These are phyloP conservation scores for Mortierella sp. DNA, from an alignment of 371 early-diverging fungal genomes.

Conservation along the genomic window DNA sequence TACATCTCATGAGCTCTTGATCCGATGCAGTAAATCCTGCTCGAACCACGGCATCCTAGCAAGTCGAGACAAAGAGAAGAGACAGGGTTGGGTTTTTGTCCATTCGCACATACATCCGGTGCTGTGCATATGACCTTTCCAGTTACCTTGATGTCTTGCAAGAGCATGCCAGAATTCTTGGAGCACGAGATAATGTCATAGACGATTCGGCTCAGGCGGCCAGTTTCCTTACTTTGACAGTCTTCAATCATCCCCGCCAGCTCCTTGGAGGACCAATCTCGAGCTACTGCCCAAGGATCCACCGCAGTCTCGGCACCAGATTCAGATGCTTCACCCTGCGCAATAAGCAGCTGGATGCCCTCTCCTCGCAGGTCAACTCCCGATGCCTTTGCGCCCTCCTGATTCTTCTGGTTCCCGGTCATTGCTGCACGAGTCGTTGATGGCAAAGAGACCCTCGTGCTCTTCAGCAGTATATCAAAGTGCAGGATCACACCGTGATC, in stretches of 20 bases:
- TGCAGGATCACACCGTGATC: constrained; percentile 25
- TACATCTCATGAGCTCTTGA: constrained; percentile 25
- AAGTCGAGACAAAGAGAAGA: background rate
- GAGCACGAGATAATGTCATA: constrained; percentile 13
- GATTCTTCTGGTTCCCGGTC: background rate
- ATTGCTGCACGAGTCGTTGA: background rate
- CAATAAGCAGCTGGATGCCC: background rate
- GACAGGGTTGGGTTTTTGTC: background rate
- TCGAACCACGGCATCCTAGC: constrained; percentile 15
- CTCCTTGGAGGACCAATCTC: background rate
- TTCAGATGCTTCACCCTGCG: background rate
- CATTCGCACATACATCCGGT: background rate
- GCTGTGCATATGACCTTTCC: background rate
- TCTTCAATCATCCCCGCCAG: background rate
- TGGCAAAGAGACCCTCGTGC: background rate
- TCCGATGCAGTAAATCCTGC: constrained; percentile 1
- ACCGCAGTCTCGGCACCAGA: background rate
- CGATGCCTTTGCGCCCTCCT: background rate
- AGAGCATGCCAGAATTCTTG: constrained; percentile 22
- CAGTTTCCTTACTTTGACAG: background rate
- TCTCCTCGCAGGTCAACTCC: background rate
- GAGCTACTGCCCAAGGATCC: constrained; percentile 20
- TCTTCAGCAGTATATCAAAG: constrained; percentile 31
- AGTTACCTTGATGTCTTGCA: constrained; percentile 45
- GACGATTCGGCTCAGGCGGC: constrained; percentile 12